Evolutionary conservation across 2,329 filamentous ascomycete species (phyloP), one percentile per base, ranked within the genome.

Genomic region (Fusarium poae): DNA sequence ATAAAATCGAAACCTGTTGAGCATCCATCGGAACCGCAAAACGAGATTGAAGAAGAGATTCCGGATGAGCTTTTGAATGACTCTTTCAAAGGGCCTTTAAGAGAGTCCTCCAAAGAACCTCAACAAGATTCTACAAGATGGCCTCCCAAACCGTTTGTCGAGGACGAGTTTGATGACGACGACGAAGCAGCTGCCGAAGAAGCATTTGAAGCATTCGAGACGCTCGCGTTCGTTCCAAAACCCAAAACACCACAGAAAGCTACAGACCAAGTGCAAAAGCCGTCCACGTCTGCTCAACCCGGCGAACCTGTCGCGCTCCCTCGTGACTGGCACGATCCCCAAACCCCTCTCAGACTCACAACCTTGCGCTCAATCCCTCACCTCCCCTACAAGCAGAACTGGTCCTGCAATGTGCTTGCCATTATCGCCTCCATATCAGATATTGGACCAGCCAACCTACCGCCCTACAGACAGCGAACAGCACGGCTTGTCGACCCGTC

Each of bases 361-460:
- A 79, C 79, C 5, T 78, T 88, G 15, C 79, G 79, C 46, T 78
- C 81, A 9, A 83, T 88, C 49, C 83, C 85, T 0, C 77, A 82
- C 62, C 80, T 88, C 1, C 85, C 85, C 3, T 88, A 85, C 75
- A 82, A 83, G 54, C 85, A 87, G 61, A 88, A 88, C 72, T 88
- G 85, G 85, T 83, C 83, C 45, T 81, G 84, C 74, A 88, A 88
- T 64, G 77, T 86, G 9, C 81, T 88, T 5, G 84, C 80, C 56
- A 79, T 88, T n/a, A 63, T 88, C 5, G 76, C 78, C 0, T 80
- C 81, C 2, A 75, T 88, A 5, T 84, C 83, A 0, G 79, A 77
- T 1, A 75, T 86, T 18, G 83, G 87, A 60, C 78, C 85, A 2
- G 84, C 83, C 0, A 78, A 81, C 5, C 77, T 87, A 8, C 83